Evolutionary conservation across 257 asterid genomes (phyloP).

Genomic region (Striga asiatica): DNA sequence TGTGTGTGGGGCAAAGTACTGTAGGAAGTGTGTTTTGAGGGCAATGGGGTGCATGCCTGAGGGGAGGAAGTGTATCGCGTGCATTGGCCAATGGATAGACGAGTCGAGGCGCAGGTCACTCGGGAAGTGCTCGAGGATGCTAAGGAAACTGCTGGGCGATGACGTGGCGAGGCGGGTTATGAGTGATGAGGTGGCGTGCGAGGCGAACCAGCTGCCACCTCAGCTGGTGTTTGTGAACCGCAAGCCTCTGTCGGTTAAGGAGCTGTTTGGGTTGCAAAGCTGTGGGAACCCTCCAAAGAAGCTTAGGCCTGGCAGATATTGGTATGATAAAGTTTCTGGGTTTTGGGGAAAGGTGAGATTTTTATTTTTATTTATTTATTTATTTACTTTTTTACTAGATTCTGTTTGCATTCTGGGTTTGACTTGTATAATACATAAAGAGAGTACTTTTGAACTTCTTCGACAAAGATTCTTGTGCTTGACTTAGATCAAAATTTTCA

Average conservation of each 20-base stretch:
- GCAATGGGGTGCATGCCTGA: slow-evolving; percentile 98
- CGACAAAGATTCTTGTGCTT: no score
- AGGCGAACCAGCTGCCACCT: slow-evolving; percentile 70
- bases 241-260: slow-evolving; percentile 39
- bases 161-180: slow-evolving; percentile 39
- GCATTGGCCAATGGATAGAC: slow-evolving; percentile 45
- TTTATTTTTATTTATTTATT: background rate
- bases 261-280: slow-evolving; percentile 44
- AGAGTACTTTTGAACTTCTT: no score
- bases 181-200: slow-evolving; percentile 46
- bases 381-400: no score
- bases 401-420: no score
- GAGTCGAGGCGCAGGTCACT: slow-evolving; percentile 53
- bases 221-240: slow-evolving; percentile 46
- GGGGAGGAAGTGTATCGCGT: slow-evolving; percentile 77
- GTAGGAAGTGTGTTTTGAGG: slow-evolving; percentile 60
- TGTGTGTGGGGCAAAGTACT: slow-evolving; percentile 74
- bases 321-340: slow-evolving; percentile 90
- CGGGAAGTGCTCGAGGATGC: slow-evolving; percentile 66
- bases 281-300: slow-evolving; percentile 80
- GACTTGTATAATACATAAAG: no score
- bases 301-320: slow-evolving; percentile 70
- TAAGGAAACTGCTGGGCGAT: slow-evolving; percentile 36
- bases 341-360: slow-evolving; percentile 87
- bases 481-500: no score